Base-by-base conservation (phyloP, 371 early-diverging fungal species). In the Dinochytrium kinnereticum region DNA sequence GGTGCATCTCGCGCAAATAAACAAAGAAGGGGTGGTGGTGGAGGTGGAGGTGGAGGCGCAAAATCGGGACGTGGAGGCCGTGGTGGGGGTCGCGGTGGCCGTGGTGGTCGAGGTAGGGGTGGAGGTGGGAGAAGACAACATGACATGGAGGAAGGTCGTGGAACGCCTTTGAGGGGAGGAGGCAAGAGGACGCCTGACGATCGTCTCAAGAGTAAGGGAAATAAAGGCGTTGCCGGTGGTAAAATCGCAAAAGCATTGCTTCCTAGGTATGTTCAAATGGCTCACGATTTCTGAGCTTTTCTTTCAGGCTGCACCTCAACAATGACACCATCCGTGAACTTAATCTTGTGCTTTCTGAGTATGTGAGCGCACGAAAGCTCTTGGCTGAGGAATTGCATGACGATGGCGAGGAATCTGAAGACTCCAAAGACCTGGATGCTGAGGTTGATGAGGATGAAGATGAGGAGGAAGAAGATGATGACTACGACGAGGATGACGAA, bases 381-480 rank as follows among this genome's bases (percentile, higher is more conserved):
- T 72, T 69, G 49, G 57, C 30, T 30, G 40, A n/a, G 19, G 38
- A 53, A 34, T 34, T 44, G 64, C 57, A 61, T 24, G 38, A 59
- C 2, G 69, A 70, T 31, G 70, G 44, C 26, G 76, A 74, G 10
- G 68, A 51, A 26, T 51, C 61, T 2, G 72, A 73, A 0, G 70
- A 66, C 55, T 39, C 44, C 28, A 21, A 57, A 5, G 72, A 36
- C 17, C 19, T 50, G 55, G 76, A 76, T 10, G 64, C 38, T 24
- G 71, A 64, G 30, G 38, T 50, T 67, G 69, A 68, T 0, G 70
- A 64, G 1, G 64, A 68, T 31, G 26, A 74, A 57, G 64, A 24
- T 33, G 69, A 71, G 2, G 76, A 75, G 34, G 55, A 65, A 36
- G 77, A 73, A 44, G 50, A 69, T 10, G 73, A 51, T 33, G 73